Evolutionary conservation across 345 rosid species (phyloP).

Genomic region (Syzygium aqueum): DNA sequence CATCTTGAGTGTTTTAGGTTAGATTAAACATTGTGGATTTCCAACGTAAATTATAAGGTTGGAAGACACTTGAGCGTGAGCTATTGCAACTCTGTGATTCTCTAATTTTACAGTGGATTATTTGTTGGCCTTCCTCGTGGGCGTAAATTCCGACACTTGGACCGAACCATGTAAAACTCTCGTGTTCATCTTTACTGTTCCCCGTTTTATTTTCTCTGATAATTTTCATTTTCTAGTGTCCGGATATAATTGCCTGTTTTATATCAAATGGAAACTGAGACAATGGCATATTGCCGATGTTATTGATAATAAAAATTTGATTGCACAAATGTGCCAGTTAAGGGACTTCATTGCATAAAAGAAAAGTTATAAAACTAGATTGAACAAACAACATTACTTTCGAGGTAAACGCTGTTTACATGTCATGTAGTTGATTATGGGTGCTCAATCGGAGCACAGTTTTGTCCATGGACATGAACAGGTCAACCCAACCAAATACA

Average conservation of each 20-base stretch:
- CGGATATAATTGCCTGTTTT: background rate
- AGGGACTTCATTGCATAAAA: background rate
- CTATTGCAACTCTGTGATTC: no score
- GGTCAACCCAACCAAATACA: background rate
- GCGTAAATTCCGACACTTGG: fast-evolving
- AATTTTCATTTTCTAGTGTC: background rate
- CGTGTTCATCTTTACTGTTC: background rate
- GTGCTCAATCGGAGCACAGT: background rate
- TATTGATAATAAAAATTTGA: background rate
- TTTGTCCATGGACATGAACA: background rate
- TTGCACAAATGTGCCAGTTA: background rate
- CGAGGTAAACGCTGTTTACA: background rate
- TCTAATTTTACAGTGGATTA: no score
- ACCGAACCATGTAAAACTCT: background rate
- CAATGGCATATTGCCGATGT: background rate
- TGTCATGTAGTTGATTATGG: background rate
- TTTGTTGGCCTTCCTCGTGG: background rate
- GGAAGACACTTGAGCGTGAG: no score
- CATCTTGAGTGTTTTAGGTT: no score
- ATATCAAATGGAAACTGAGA: background rate
- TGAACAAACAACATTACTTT: background rate
- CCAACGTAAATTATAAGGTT: no score
- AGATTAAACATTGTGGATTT: no score
- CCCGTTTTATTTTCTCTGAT: background rate
- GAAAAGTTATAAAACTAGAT: background rate